These are phyloP conservation scores for Cordyceps cateniannulata DNA, from an alignment of 2,329 filamentous ascomycete genomes.

Conservation along the genomic window DNA sequence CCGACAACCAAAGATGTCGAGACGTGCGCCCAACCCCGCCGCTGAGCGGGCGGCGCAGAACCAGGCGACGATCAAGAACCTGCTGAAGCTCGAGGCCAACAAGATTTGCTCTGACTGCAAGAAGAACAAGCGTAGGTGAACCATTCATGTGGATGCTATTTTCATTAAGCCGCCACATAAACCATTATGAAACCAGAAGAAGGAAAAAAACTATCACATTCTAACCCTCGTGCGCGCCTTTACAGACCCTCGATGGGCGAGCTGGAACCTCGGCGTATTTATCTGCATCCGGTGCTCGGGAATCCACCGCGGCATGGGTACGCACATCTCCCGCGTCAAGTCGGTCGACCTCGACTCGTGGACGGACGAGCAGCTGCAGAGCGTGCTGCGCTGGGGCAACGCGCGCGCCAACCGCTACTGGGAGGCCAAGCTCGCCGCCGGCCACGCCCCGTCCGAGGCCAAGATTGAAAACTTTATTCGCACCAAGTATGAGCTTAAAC, in stretches of 20 bases:
- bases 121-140: conserved; percentile 81
- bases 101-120: conserved; percentile 99
- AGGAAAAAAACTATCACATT: background rate
- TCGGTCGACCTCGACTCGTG: conserved; percentile 96
- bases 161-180: background rate
- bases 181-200: conserved; percentile 5
- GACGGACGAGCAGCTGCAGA: conserved; percentile 97
- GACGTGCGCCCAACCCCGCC: conserved; percentile 68
- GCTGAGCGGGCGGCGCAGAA: conserved; percentile 90
- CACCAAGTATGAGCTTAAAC: conserved; percentile 97
- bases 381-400: conserved; percentile 93
- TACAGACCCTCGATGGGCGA: conserved; percentile 93
- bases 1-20: conserved; percentile 56
- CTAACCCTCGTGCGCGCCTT: conserved; percentile 7
- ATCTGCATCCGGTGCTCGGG: conserved; percentile 97
- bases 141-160: background rate
- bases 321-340: conserved; percentile 96
- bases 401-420: conserved; percentile 96
- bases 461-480: conserved; percentile 99
- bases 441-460: conserved; percentile 87
- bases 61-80: conserved; percentile 84
- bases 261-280: conserved; percentile 97
- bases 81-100: conserved; percentile 91
- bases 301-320: conserved; percentile 97
- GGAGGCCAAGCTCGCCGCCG: conserved; percentile 87